A percentile compares a stretch with the other conserved stretches of the same genome.
These are phyloP conservation scores for Clitopilus hobsonii DNA, from an alignment of 768 basidiomycete genomes.

Conservation along the genomic window DNA sequence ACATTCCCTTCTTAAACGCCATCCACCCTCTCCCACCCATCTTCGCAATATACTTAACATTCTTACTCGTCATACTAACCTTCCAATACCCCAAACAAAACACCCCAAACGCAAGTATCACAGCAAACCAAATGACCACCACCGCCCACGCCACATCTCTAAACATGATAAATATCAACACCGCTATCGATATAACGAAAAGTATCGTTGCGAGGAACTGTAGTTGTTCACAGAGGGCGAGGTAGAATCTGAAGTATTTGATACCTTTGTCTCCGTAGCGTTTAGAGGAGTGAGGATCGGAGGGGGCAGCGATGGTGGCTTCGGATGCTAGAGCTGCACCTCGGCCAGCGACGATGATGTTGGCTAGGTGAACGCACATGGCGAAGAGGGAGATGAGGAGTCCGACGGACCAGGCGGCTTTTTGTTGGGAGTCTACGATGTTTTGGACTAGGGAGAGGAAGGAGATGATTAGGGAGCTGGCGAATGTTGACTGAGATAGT, in stretches of 20 bases:
- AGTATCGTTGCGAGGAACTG: constrained; percentile 23
- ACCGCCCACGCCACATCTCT: constrained; percentile 21
- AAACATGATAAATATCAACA: constrained; percentile 26
- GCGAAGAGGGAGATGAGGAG: constrained; percentile 27
- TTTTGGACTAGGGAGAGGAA: constrained; percentile 20
- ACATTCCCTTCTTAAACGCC: not conserved
- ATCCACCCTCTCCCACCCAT: not conserved
- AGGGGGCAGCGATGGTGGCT: constrained; percentile 5
- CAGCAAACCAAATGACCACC: constrained; percentile 15
- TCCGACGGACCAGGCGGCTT: constrained; percentile 21
- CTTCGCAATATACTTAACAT: constrained; percentile 11
- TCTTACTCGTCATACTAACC: constrained; percentile 22
- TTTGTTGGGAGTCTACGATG: constrained; percentile 14
- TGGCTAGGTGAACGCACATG: constrained; percentile 24
- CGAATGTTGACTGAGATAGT: constrained; percentile 23
- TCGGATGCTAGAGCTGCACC: constrained; percentile 20
- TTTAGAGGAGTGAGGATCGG: constrained; percentile 5
- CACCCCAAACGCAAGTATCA: constrained; percentile 15
- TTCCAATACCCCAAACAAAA: constrained; percentile 25
- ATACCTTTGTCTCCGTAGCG: too few relatives aligned
- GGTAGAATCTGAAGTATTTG: constrained; percentile 22
- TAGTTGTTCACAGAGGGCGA: constrained; percentile 25
- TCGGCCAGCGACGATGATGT: constrained; percentile 24
- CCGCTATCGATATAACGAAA: constrained; percentile 19
- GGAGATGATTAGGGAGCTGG: constrained; percentile 21